Percentiles rank a stretch among this genome's conserved stretches.
Evolutionary conservation across 305 asterid genomes (phyloP).

Genomic region (Fraxinus angustifolia): DNA sequence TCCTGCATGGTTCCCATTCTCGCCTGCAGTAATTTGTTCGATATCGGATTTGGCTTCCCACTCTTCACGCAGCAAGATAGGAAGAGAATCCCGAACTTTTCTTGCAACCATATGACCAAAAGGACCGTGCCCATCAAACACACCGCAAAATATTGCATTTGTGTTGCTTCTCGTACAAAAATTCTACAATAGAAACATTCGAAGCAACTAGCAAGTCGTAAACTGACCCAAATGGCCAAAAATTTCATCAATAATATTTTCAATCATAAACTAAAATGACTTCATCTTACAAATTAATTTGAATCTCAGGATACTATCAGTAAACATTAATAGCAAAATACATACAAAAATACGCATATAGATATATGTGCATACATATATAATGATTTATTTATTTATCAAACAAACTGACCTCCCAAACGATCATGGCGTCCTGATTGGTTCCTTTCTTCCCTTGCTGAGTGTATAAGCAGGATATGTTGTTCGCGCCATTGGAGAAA

Average conservation of each 20-base stretch:
- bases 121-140: slow-evolving; percentile 68
- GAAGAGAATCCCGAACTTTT: slow-evolving; percentile 56
- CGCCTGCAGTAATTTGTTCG: slow-evolving; percentile 25
- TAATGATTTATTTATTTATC: neutral
- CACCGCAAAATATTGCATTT: slow-evolving; percentile 47
- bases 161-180: slow-evolving; percentile 40
- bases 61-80: slow-evolving; percentile 36
- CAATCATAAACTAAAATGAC: neutral
- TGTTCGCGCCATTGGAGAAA: slow-evolving; percentile 36
- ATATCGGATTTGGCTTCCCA: slow-evolving; percentile 34
- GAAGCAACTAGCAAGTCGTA: slow-evolving; percentile 41
- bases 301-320: neutral
- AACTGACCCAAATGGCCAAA: slow-evolving; percentile 28
- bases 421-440: slow-evolving; percentile 55
- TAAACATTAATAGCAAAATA: neutral
- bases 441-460: slow-evolving; percentile 60
- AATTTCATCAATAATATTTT: slow-evolving; percentile 16
- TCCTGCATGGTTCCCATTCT: slow-evolving; percentile 24
- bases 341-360: neutral
- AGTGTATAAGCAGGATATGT: slow-evolving; percentile 35
- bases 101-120: slow-evolving; percentile 59
- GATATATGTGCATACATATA: neutral
- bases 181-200: slow-evolving; percentile 38
- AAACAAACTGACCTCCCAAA: slow-evolving; percentile 47
- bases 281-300: neutral